phyloP scores from a whole-genome alignment of 768 basidiomycete genomes.

The Russula foetens region DNA sequence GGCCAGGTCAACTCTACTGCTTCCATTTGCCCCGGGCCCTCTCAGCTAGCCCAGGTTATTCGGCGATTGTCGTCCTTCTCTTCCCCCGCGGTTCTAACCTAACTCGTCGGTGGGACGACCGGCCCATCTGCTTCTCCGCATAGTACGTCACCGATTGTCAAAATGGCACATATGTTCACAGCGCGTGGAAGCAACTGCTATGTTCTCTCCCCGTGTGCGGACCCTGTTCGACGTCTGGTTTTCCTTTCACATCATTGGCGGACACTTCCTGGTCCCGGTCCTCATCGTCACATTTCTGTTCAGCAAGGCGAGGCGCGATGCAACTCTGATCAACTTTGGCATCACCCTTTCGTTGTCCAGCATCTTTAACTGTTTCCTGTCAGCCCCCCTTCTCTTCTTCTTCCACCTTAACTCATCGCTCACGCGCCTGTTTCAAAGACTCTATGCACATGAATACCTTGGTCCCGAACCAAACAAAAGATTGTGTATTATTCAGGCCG shows the following conservation, averaged over 20 bases:
- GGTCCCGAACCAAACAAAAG: slow-evolving; percentile 7
- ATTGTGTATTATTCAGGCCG: slow-evolving; percentile 10
- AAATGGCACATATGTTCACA: not conserved
- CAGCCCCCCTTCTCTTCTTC: not conserved
- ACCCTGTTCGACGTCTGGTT: not conserved
- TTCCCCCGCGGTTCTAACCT: not conserved
- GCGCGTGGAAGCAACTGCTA: not conserved
- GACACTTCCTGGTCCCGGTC: slow-evolving; percentile 6
- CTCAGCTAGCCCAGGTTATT: not conserved
- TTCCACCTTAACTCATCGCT: not conserved
- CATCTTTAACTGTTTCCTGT: slow-evolving; percentile 3
- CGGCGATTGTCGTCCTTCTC: not conserved
- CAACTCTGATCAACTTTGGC: slow-evolving; percentile 6
- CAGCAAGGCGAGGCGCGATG: slow-evolving; percentile 9
- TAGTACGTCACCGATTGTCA: not conserved
- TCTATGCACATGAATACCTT: slow-evolving; percentile 8
- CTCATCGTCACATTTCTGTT: slow-evolving; percentile 9
- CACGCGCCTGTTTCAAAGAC: not conserved
- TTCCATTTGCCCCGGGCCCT: too few species aligned
- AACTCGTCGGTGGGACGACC: not conserved
- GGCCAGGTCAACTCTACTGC: not conserved
- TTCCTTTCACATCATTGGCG: slow-evolving; percentile 4
- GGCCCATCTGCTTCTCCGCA: not conserved
- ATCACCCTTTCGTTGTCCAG: not conserved
- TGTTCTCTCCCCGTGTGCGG: not conserved